Conservation (phyloP, 2,329 filamentous ascomycete species). For the Shiraia bambusicola region DNA sequence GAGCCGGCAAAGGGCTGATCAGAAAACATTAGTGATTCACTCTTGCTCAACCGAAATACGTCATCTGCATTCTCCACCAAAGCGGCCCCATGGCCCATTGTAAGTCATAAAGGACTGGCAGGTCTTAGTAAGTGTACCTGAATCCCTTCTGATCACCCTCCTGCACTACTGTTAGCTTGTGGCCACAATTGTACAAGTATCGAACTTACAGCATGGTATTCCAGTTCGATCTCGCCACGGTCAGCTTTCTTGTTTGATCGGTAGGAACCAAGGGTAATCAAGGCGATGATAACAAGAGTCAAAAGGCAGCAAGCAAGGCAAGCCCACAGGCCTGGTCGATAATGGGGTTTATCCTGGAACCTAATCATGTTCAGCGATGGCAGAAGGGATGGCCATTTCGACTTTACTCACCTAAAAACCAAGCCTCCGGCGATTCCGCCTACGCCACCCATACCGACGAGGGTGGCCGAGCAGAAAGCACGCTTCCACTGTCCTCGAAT, state of each 20-base stretch:
- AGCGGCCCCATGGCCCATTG: too few species aligned
- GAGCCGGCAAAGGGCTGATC: too few species aligned
- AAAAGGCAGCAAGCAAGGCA: conserved; percentile 44
- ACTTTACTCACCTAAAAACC: conserved; percentile 61
- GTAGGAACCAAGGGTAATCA: conserved; percentile 37
- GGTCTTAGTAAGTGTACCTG: conserved; percentile 33
- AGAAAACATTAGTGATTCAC: too few species aligned
- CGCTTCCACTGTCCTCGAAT: conserved; percentile 88
- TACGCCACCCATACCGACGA: conserved; percentile 75
- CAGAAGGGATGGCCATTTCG: background rate
- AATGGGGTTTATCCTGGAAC: conserved; percentile 41
- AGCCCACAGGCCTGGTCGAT: conserved; percentile 42
- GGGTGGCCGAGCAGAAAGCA: conserved; percentile 72
- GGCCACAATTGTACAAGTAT: background rate
- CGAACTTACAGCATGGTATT: conserved; percentile 40
- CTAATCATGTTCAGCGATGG: conserved; percentile 4
- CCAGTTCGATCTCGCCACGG: conserved; percentile 46
- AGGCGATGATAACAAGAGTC: conserved; percentile 37
- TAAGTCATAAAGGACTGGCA: background rate
- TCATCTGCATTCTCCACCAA: too few species aligned
- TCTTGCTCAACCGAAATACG: too few species aligned
- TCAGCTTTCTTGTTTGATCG: conserved; percentile 43
- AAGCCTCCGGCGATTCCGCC: conserved; percentile 76
- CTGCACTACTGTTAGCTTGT: conserved; percentile 20
- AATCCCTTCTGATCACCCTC: conserved; percentile 39